Conservation (phyloP, 495 filamentous ascomycete species). For the Aspergillus hancockii region DNA sequence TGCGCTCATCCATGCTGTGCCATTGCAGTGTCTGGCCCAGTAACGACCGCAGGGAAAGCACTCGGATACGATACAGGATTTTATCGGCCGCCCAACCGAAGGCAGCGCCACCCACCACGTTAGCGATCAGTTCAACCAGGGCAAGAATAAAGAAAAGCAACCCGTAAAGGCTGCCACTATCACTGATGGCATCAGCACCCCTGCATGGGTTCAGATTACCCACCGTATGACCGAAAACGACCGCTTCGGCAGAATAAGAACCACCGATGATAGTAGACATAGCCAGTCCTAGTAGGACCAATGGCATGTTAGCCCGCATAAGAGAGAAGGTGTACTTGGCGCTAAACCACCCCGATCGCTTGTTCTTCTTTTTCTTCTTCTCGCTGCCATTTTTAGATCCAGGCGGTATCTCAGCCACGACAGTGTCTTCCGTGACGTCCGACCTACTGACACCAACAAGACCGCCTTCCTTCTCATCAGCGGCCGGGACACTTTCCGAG, state of each 20-base stretch:
- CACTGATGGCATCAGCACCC: slow-evolving; percentile 31
- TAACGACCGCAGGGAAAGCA: slow-evolving; percentile 50
- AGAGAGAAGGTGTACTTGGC: slow-evolving; percentile 26
- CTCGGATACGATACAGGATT: slow-evolving; percentile 47
- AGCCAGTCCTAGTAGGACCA: slow-evolving; percentile 34
- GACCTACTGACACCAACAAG: slow-evolving; percentile 20
- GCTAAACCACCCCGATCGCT: slow-evolving; percentile 27
- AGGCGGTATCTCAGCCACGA: slow-evolving; percentile 12
- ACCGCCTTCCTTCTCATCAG: slow-evolving; percentile 20
- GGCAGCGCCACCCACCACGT: slow-evolving; percentile 44
- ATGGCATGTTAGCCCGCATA: slow-evolving; percentile 33
- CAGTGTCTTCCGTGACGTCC: slow-evolving; percentile 38
- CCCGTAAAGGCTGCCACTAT: slow-evolving; percentile 49
- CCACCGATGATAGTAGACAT: slow-evolving; percentile 44
- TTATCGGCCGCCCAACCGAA: slow-evolving; percentile 56
- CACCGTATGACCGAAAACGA: slow-evolving; percentile 53
- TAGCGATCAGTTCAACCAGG: slow-evolving; percentile 51
- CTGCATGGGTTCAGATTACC: slow-evolving; percentile 43
- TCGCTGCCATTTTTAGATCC: slow-evolving; percentile 19
- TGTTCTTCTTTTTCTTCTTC: slow-evolving; percentile 14
- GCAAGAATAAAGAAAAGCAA: slow-evolving; percentile 57
- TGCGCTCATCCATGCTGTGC: slow-evolving; percentile 48
- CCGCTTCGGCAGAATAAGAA: slow-evolving; percentile 46
- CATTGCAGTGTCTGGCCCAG: slow-evolving; percentile 52
- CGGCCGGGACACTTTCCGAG: not conserved